A percentile compares a stretch with the other conserved stretches of the same genome.
Evolutionary conservation across 495 filamentous ascomycete genomes (phyloP).

Genomic region (Arthonia radiata): DNA sequence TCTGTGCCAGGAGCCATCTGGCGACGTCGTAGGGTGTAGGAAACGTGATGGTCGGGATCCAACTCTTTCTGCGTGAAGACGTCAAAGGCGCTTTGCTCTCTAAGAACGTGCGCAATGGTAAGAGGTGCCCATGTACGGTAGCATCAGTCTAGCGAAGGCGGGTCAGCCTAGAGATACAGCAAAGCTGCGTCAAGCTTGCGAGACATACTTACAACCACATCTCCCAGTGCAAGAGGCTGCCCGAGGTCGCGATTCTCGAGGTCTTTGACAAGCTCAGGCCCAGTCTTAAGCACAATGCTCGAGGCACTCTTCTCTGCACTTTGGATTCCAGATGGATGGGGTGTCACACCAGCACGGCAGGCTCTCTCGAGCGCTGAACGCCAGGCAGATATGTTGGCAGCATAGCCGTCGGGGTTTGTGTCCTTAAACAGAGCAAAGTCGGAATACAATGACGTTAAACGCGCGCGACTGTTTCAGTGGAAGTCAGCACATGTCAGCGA

Average conservation of each 20-base stretch:
- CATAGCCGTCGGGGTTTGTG: conserved; percentile 77
- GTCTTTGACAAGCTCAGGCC: conserved; percentile 40
- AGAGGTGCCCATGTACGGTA: no score
- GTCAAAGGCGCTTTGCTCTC: no score
- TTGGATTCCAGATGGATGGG: no score
- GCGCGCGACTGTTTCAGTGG: conserved; percentile 28
- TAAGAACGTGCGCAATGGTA: no score
- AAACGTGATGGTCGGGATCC: conserved; percentile 12
- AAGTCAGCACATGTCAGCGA: no score
- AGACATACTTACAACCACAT: conserved; percentile 38
- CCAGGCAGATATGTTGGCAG: conserved; percentile 70
- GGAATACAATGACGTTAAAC: conserved; percentile 79
- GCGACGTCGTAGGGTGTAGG: conserved; percentile 34
- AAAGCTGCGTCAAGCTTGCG: no score
- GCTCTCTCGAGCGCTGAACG: conserved; percentile 44
- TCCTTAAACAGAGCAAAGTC: conserved; percentile 59
- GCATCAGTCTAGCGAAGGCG: no score
- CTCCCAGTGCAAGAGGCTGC: conserved; percentile 53
- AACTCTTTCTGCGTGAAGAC: no score
- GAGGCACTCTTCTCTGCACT: conserved; percentile 13
- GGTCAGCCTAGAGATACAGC: no score
- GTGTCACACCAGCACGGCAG: conserved; percentile 36
- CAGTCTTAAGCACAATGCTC: conserved; percentile 35
- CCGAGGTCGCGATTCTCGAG: conserved; percentile 62
- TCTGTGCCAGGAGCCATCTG: conserved; percentile 47